A percentile compares a stretch with the other conserved stretches of the same genome.
These are phyloP conservation scores for Tremellales sp. DNA, from an alignment of 1,284 basidiomycete genomes.

Conservation along the genomic window DNA sequence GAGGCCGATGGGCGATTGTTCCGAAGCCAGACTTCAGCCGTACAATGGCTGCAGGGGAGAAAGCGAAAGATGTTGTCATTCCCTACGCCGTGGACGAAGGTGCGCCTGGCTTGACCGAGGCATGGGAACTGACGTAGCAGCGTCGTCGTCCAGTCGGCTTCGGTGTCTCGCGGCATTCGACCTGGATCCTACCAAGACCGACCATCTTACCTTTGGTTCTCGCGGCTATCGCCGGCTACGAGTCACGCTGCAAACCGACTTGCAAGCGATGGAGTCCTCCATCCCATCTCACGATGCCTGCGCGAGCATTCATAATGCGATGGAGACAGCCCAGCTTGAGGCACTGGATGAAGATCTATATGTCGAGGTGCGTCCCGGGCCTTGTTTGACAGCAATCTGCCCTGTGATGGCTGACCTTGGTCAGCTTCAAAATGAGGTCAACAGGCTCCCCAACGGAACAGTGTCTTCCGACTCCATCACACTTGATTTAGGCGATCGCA, in stretches of 20 bases:
- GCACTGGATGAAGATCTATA: conserved; percentile 47
- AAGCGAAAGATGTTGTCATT: conserved; percentile 44
- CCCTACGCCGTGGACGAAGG: conserved; percentile 48
- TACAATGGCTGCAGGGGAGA: conserved; percentile 18
- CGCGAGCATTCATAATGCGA: conserved; percentile 17
- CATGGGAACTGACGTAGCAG: conserved; percentile 13
- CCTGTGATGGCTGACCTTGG: neutral
- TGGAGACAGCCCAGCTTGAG: conserved; percentile 41
- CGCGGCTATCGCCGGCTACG: conserved; percentile 28
- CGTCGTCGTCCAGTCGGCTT: conserved; percentile 16
- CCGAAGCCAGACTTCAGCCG: conserved; percentile 42
- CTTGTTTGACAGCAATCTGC: neutral
- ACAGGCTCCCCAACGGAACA: conserved; percentile 13
- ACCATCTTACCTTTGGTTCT: conserved; percentile 34
- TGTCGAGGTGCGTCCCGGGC: conserved; percentile 27
- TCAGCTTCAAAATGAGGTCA: conserved; percentile 28
- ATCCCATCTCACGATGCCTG: conserved; percentile 4
- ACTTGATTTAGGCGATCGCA: conserved; percentile 22
- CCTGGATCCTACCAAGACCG: conserved; percentile 35
- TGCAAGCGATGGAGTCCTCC: conserved; percentile 12
- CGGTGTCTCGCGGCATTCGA: conserved; percentile 43
- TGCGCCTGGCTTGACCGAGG: no score
- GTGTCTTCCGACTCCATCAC: conserved; percentile 19
- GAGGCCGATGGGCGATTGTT: conserved; percentile 38
- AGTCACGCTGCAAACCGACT: conserved; percentile 15